phyloP scores from a whole-genome alignment of 2,329 filamentous ascomycete species.

The Pseudogymnoascus verrucosus region DNA sequence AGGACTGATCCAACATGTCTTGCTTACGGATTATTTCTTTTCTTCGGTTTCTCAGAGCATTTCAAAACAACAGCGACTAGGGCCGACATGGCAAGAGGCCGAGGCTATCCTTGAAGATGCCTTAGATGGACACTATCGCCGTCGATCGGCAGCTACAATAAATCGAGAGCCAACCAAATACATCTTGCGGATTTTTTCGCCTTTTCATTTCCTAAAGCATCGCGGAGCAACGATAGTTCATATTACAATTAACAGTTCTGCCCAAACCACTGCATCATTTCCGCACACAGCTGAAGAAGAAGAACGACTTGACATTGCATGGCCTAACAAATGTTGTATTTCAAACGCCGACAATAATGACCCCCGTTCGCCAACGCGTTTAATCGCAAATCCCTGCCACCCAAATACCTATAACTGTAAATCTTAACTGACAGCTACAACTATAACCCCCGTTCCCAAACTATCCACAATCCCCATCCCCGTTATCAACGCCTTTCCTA shows the following conservation, averaged over 20 bases:
- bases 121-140: not conserved
- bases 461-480: not conserved
- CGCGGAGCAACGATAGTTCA: not conserved
- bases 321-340: not conserved
- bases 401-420: not conserved
- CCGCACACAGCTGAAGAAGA: not conserved
- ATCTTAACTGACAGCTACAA: not conserved
- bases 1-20: not conserved
- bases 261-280: not conserved
- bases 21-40: not conserved
- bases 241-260: not conserved
- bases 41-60: not conserved
- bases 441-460: not conserved
- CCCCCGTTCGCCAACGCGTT: not conserved
- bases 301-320: not conserved
- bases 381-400: not conserved
- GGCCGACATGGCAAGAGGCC: not conserved
- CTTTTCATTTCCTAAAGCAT: not conserved
- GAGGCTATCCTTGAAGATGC: not conserved
- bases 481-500: not conserved
- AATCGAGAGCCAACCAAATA: not conserved
- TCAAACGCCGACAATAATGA: not conserved
- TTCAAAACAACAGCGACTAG: not conserved
- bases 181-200: not conserved
- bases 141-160: not conserved